Evolutionary conservation across 345 rosid genomes (phyloP).

Genomic region (Hevea brasiliensis): DNA sequence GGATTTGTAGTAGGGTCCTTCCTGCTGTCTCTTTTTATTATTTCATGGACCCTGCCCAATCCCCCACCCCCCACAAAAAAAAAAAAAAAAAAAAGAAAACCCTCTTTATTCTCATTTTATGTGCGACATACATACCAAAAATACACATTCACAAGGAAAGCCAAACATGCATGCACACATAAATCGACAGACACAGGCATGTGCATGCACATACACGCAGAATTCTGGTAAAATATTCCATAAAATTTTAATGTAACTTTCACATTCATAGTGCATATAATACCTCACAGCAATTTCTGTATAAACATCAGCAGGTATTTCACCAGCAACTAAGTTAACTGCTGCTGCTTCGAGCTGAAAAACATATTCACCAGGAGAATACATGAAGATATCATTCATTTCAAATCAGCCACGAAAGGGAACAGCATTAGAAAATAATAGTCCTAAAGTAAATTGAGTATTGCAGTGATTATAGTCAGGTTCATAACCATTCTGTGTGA

Average conservation of each 20-base stretch:
- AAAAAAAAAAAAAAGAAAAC: slow-evolving; percentile 22
- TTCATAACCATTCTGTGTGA: not conserved
- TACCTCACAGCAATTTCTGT: slow-evolving; percentile 94
- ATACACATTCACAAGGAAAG: not conserved
- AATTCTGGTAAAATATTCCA: not conserved
- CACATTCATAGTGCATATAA: slow-evolving; percentile 1
- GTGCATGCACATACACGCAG: not conserved
- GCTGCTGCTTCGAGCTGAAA: slow-evolving; percentile 92
- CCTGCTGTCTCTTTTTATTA: slow-evolving; percentile 74
- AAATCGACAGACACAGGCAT: not conserved
- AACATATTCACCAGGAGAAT: slow-evolving; percentile 24
- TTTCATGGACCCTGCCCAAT: slow-evolving; percentile 84
- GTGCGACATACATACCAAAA: not conserved
- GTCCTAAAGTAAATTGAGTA: not conserved
- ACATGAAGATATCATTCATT: slow-evolving; percentile 3
- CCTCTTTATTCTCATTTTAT: slow-evolving; percentile 11
- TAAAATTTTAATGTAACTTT: not conserved
- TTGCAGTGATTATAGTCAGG: not conserved
- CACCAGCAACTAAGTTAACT: slow-evolving; percentile 80
- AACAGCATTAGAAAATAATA: not conserved
- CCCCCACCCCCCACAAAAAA: no score
- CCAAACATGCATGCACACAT: not conserved
- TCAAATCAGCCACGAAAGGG: slow-evolving; percentile 14
- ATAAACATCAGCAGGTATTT: slow-evolving; percentile 94
- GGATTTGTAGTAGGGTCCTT: slow-evolving; percentile 75